Evolutionary conservation across 2,329 filamentous ascomycete genomes (phyloP).

Genomic region (Fusarium torulosum): DNA sequence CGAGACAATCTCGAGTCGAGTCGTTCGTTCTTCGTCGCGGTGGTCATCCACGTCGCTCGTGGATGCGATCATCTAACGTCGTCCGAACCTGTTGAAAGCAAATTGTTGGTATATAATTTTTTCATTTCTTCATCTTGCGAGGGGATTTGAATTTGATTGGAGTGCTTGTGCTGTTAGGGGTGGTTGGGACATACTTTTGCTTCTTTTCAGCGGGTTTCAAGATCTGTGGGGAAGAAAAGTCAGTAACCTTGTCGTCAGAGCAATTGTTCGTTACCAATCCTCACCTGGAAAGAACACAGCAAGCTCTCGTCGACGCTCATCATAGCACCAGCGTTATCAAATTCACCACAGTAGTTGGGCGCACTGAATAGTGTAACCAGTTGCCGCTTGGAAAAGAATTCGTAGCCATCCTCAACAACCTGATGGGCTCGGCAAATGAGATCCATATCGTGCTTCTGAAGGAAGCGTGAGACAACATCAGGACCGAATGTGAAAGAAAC

Average conservation of each 20-base stretch:
- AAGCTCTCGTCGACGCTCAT: slow-evolving; percentile 99
- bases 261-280: slow-evolving; percentile 30
- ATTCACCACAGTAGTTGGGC: slow-evolving; percentile 99
- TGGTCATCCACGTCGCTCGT: slow-evolving; percentile 45
- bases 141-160: slow-evolving; percentile 44
- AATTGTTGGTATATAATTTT: slow-evolving; percentile 72
- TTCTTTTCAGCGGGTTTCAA: slow-evolving; percentile 99
- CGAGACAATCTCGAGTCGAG: slow-evolving; percentile 43
- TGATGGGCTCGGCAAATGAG: slow-evolving; percentile 98
- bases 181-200: slow-evolving; percentile 96
- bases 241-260: slow-evolving; percentile 9
- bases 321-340: slow-evolving; percentile 99
- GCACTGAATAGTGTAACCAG: slow-evolving; percentile 97
- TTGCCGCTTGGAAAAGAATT: slow-evolving; percentile 99
- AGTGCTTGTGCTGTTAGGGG: slow-evolving; percentile 68
- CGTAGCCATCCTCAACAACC: slow-evolving; percentile 98
- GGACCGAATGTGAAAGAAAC: slow-evolving; percentile 99
- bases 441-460: slow-evolving; percentile 99
- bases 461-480: slow-evolving; percentile 95
- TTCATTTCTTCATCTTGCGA: slow-evolving; percentile 44
- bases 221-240: slow-evolving; percentile 69
- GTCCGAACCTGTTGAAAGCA: slow-evolving; percentile 91
- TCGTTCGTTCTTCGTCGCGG: slow-evolving; percentile 43
- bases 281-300: slow-evolving; percentile 97
- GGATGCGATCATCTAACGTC: slow-evolving; percentile 75